Percentiles rank a stretch among this genome's conserved stretches.
phyloP scores from a whole-genome alignment of 495 filamentous ascomycete species.

The Xylaria cubensis region DNA sequence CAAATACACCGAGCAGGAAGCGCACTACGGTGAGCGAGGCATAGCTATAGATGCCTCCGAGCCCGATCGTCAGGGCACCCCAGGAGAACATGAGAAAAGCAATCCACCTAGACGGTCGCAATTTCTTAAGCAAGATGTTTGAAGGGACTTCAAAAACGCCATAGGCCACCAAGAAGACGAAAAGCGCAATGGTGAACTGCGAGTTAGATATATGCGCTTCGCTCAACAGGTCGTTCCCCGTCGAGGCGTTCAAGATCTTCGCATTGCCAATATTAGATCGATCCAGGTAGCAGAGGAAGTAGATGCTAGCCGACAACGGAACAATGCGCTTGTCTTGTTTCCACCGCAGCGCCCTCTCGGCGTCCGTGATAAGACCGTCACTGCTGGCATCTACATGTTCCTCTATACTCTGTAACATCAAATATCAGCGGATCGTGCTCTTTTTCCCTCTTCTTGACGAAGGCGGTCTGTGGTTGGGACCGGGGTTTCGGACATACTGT shows the following conservation, averaged over 20 bases:
- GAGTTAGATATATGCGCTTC: slow-evolving; percentile 65
- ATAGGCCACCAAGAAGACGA: slow-evolving; percentile 57
- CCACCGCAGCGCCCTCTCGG: slow-evolving; percentile 54
- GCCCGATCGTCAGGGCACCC: slow-evolving; percentile 60
- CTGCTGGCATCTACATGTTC: background rate
- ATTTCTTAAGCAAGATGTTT: slow-evolving; percentile 76
- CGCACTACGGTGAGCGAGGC: slow-evolving; percentile 58
- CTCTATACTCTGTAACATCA: slow-evolving; percentile 7
- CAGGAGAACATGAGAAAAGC: slow-evolving; percentile 65
- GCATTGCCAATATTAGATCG: slow-evolving; percentile 47
- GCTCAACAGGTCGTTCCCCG: slow-evolving; percentile 62
- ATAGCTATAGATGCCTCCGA: slow-evolving; percentile 58
- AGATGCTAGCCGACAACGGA: slow-evolving; percentile 58
- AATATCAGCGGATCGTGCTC: background rate
- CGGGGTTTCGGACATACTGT: background rate
- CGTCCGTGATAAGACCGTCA: slow-evolving; percentile 34
- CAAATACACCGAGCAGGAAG: slow-evolving; percentile 61
- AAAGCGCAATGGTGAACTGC: slow-evolving; percentile 72
- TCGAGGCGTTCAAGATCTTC: slow-evolving; percentile 52
- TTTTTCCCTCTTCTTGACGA: background rate
- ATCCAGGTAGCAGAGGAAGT: slow-evolving; percentile 62
- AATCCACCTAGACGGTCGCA: slow-evolving; percentile 60
- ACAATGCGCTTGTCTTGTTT: slow-evolving; percentile 67
- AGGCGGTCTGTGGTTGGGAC: background rate
- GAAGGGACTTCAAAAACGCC: slow-evolving; percentile 60